A percentile compares a stretch with the other conserved stretches of the same genome.
These are phyloP conservation scores for Simmondsia chinensis DNA, from an alignment of 148 eudicot species.

Conservation along the genomic window DNA sequence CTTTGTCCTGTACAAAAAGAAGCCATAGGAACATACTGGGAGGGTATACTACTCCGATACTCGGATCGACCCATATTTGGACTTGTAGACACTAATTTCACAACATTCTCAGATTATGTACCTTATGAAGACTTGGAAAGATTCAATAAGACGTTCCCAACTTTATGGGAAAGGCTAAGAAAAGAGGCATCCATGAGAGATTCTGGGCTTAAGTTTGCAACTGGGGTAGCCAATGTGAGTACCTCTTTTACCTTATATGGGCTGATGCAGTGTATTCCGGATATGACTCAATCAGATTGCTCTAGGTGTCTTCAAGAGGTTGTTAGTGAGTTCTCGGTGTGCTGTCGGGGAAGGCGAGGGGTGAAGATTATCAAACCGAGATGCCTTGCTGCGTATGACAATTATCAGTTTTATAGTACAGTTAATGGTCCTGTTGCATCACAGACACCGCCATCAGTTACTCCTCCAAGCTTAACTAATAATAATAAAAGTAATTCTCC, in stretches of 20 bases:
- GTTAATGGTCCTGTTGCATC: too few species aligned
- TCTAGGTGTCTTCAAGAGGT: constrained; percentile 3
- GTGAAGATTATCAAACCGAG: too few species aligned
- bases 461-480: too few species aligned
- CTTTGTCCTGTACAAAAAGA: neutral
- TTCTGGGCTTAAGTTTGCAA: constrained; percentile 10
- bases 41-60: neutral
- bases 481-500: too few species aligned
- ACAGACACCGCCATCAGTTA: too few species aligned
- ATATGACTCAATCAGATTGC: constrained; percentile 9
- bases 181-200: constrained; percentile 18
- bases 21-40: neutral
- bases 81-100: too few species aligned
- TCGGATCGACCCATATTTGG: too few species aligned
- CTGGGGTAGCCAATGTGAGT: neutral
- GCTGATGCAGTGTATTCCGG: constrained; percentile 22
- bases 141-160: neutral
- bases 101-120: neutral
- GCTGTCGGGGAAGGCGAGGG: neutral
- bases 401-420: too few species aligned
- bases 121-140: neutral
- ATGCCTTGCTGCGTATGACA: too few species aligned
- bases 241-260: constrained; percentile 1
- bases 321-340: neutral
- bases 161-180: too few species aligned